Conservation (phyloP, 2,329 filamentous ascomycete genomes). For the Aspergillus niger region DNA sequence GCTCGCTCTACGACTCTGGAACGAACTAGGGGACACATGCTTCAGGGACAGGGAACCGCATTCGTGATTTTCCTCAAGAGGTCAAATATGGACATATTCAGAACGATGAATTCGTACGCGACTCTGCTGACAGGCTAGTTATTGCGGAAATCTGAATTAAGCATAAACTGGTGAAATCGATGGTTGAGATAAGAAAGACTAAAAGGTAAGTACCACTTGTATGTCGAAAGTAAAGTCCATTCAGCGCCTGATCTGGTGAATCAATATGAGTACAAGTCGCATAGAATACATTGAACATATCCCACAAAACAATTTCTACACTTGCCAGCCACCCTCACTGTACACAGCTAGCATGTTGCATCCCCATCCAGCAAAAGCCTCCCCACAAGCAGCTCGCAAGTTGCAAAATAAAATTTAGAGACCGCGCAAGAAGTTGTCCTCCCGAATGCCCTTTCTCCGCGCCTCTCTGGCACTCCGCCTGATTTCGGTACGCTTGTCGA, state of each 20-base stretch:
- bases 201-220: not conserved
- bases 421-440: constrained; percentile 52
- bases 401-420: constrained; percentile 35
- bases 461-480: constrained; percentile 48
- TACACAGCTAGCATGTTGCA: constrained; percentile 14
- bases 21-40: too few relatives aligned
- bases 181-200: not conserved
- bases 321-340: constrained; percentile 11
- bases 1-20: too few relatives aligned
- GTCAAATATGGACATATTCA: too few relatives aligned
- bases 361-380: constrained; percentile 9
- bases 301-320: constrained; percentile 4
- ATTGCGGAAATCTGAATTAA: not conserved
- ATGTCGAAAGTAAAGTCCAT: constrained; percentile 5
- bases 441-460: constrained; percentile 49
- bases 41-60: too few relatives aligned
- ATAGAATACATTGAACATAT: constrained; percentile 36
- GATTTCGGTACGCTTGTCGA: constrained; percentile 43
- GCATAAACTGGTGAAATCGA: not conserved
- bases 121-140: too few relatives aligned
- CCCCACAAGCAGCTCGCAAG: constrained; percentile 1
- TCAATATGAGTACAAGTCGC: constrained; percentile 28
- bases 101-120: too few relatives aligned
- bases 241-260: constrained; percentile 20
- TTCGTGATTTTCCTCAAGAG: too few relatives aligned